Conservation (phyloP, 2,329 filamentous ascomycete genomes). For the Blastomyces parvus region DNA sequence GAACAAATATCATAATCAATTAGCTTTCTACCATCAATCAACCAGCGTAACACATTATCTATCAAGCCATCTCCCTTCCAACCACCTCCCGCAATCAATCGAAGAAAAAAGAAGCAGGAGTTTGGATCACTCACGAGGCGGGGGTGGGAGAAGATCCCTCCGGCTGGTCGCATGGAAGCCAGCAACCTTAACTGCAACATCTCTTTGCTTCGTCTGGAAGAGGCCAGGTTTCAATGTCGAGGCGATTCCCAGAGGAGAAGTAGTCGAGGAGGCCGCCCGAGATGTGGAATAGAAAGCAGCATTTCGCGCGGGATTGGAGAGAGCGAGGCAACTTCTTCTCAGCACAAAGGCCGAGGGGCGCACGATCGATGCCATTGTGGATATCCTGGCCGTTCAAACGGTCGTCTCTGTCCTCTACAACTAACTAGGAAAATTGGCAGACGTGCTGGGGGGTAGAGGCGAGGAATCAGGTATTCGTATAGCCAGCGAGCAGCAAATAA, state of each 20-base stretch:
- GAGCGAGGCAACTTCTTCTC: conserved; percentile 29
- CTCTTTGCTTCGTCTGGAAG: conserved; percentile 27
- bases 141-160: conserved; percentile 67
- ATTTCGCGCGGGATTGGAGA: conserved; percentile 23
- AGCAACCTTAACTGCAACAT: conserved; percentile 48
- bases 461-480: no score
- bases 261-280: conserved; percentile 5
- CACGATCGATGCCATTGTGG: conserved; percentile 33
- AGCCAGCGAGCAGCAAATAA: not conserved
- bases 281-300: conserved; percentile 18
- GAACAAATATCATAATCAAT: conserved; percentile 22
- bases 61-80: not conserved
- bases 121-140: conserved; percentile 59
- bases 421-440: not conserved
- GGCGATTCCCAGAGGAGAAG: conserved; percentile 15
- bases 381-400: not conserved
- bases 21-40: conserved; percentile 31
- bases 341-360: conserved; percentile 30
- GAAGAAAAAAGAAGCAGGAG: not conserved
- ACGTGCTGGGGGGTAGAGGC: not conserved
- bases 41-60: not conserved
- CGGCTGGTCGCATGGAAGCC: conserved; percentile 79
- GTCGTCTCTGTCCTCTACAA: not conserved
- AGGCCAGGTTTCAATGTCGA: conserved; percentile 13
- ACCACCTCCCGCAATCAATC: conserved; percentile 1